Evolutionary conservation across 2,329 filamentous ascomycete species (phyloP).

Genomic region (Hypoxylon sp.): DNA sequence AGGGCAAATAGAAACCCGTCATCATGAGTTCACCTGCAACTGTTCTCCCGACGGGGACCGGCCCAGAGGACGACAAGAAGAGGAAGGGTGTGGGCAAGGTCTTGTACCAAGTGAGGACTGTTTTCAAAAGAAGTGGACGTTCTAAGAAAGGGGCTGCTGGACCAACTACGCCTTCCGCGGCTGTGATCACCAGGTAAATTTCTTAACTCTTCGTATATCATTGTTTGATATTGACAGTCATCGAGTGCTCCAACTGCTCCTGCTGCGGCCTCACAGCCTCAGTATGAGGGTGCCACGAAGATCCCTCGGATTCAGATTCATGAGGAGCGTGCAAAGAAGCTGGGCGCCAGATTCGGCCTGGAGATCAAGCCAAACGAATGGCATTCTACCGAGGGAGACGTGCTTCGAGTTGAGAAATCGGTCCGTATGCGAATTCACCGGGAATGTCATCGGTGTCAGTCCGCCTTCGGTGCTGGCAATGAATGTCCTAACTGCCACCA

Average conservation of each 20-base stretch:
- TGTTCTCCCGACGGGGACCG: slow-evolving; percentile 30
- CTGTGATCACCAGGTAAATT: slow-evolving; percentile 47
- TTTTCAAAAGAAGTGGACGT: slow-evolving; percentile 62
- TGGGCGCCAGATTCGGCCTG: slow-evolving; percentile 69
- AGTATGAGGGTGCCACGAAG: slow-evolving; percentile 55
- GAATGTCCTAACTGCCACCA: slow-evolving; percentile 85
- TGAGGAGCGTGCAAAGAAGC: slow-evolving; percentile 70
- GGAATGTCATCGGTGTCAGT: slow-evolving; percentile 85
- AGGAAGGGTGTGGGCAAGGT: slow-evolving; percentile 66
- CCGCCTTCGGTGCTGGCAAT: slow-evolving; percentile 79
- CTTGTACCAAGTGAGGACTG: slow-evolving; percentile 65
- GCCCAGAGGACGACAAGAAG: slow-evolving; percentile 52
- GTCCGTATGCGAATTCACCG: slow-evolving; percentile 84
- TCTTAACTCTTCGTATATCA: slow-evolving; percentile 2
- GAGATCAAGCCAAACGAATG: slow-evolving; percentile 70
- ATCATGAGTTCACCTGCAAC: slow-evolving; percentile 49
- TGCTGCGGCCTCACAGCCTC: slow-evolving; percentile 27
- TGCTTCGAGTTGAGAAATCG: slow-evolving; percentile 78
- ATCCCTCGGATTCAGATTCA: slow-evolving; percentile 67
- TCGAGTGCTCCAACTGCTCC: slow-evolving; percentile 44
- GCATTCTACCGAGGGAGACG: slow-evolving; percentile 67
- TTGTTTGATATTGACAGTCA: slow-evolving; percentile 34
- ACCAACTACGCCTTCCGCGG: slow-evolving; percentile 29
- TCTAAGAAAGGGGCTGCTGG: slow-evolving; percentile 43
- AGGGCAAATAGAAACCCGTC: slow-evolving; percentile 10